Evolutionary conservation across 192 early-diverging fungal genomes (phyloP).

Genomic region (Linnemannia schmuckeri): DNA sequence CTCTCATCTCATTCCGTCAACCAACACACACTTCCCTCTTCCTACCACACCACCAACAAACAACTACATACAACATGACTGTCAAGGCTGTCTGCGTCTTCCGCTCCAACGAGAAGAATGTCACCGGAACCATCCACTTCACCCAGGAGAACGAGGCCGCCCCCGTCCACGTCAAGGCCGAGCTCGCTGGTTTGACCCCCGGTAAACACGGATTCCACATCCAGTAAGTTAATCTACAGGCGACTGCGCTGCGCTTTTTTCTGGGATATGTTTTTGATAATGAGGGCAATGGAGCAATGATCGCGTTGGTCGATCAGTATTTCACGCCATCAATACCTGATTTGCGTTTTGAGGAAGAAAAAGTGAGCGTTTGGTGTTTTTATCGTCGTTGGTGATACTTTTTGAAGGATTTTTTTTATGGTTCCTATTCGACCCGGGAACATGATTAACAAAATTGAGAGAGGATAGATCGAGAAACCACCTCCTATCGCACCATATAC

Average conservation of each 20-base stretch:
- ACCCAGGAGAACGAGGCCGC: conserved; percentile 73
- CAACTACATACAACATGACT: conserved; percentile 62
- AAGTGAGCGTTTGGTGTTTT: background rate
- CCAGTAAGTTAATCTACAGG: conserved; percentile 62
- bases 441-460: background rate
- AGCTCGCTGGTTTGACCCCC: conserved; percentile 71
- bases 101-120: conserved; percentile 72
- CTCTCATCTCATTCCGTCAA: conserved; percentile 18
- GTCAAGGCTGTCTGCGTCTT: conserved; percentile 88
- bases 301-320: background rate
- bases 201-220: conserved; percentile 93
- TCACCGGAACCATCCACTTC: conserved; percentile 80
- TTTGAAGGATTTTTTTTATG: conserved; percentile 7
- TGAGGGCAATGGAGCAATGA: background rate
- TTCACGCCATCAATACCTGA: background rate
- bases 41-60: conserved; percentile 4
- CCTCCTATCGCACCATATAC: background rate
- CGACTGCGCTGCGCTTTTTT: conserved; percentile 3
- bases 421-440: conserved; percentile 38
- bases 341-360: background rate
- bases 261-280: background rate
- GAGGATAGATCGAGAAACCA: background rate
- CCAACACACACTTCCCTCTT: background rate
- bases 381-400: background rate
- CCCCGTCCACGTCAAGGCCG: conserved; percentile 68